Evolutionary conservation across 2,329 filamentous ascomycete genomes (phyloP), one percentile per base, ranked within the genome.

Genomic region (Huntiella abstrusa): DNA sequence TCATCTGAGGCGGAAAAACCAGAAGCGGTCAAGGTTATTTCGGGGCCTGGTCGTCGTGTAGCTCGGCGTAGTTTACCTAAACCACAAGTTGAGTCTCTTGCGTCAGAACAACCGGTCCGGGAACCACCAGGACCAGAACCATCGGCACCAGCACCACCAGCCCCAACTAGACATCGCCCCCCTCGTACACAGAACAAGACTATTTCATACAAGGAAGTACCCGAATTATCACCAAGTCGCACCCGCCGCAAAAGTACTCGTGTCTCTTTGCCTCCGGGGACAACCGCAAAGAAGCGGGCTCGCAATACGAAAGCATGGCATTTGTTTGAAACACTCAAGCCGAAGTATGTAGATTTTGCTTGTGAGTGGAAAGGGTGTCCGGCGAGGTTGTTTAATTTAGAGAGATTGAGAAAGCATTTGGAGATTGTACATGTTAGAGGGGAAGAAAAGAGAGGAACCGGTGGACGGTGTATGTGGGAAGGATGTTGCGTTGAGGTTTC

Each of bases 301-400:
- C n/a, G 46, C 8, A 33, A 38, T 28, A 46, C 40, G 5, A 28
- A 33, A 4, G 32, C 36, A 32, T 44, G 48, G 44, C 35, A 44
- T 37, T 33, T 69, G 22, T 75, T 71, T 49, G 55, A 58, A 22
- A 54, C 52, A 15, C 55, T 65, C 16, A 55, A 62, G 16, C 64
- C 69, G 4, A 58, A 58, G 4, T 77, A 70, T 53, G 48, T 65
- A n/a, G 57, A 63, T 2, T 80, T 73, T 54, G 49, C 66, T 7
- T 80, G 75, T 57, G 72, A 78, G 55, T 80, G 75, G 75, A 52
- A 59, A 16, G 62, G 62, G 0, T 80, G 75, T 54, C 65, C 62
- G 28, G 75, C 75, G 3, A 70, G 77, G 57, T 60, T 80, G 40
- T 73, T 77, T 43, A 80, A 80, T 53, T 57, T 77, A 48, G 69